phyloP scores from a whole-genome alignment of 2,329 filamentous ascomycete species.

The Epichloe brachyelytri region DNA sequence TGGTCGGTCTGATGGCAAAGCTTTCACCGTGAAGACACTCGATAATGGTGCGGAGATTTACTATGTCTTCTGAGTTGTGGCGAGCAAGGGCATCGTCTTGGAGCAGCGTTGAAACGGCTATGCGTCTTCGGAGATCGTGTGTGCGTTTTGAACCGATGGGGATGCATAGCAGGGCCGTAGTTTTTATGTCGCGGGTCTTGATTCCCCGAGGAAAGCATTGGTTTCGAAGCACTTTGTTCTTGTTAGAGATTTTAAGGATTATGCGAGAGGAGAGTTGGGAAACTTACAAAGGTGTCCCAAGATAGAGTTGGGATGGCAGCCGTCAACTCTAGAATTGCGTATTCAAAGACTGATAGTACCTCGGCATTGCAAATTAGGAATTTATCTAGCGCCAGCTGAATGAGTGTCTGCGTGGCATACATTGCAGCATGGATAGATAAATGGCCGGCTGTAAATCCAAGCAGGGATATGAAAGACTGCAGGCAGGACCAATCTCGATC shows the following conservation, averaged over 20 bases:
- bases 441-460: slow-evolving; percentile 24
- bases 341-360: slow-evolving; percentile 26
- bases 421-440: slow-evolving; percentile 22
- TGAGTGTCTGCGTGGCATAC: slow-evolving; percentile 32
- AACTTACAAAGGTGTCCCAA: slow-evolving; percentile 32
- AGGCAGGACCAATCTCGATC: slow-evolving; percentile 35
- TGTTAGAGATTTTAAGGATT: not conserved
- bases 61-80: slow-evolving; percentile 25
- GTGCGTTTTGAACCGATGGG: slow-evolving; percentile 36
- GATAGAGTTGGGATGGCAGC: slow-evolving; percentile 23
- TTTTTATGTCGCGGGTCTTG: slow-evolving; percentile 36
- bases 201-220: slow-evolving; percentile 34
- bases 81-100: slow-evolving; percentile 30
- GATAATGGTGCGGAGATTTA: slow-evolving; percentile 31
- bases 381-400: slow-evolving; percentile 43
- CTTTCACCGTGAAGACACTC: slow-evolving; percentile 32
- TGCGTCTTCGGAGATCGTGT: slow-evolving; percentile 49
- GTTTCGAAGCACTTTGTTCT: slow-evolving; percentile 34
- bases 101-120: slow-evolving; percentile 54
- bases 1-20: slow-evolving; percentile 40
- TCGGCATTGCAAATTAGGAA: slow-evolving; percentile 31
- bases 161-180: slow-evolving; percentile 45
- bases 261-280: not conserved
- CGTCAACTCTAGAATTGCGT: slow-evolving; percentile 30
- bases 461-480: slow-evolving; percentile 28